Evolutionary conservation across 768 basidiomycete species (phyloP).

Genomic region (Suillus clintonianus): DNA sequence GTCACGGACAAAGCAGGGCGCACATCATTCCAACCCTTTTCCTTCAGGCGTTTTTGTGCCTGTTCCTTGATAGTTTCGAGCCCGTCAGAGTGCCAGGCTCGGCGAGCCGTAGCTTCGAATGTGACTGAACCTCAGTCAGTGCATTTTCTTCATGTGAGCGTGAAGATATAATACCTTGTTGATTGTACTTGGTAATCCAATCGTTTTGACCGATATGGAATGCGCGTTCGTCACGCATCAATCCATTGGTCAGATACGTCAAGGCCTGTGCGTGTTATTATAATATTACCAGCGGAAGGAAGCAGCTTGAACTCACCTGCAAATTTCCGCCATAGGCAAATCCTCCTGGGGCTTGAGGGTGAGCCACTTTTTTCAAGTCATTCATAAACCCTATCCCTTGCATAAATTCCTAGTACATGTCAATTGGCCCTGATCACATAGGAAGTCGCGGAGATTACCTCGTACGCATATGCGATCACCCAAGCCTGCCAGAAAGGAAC

Average conservation of each 20-base stretch:
- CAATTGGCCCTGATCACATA: neutral
- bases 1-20: conserved; percentile 39
- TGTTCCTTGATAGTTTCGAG: conserved; percentile 20
- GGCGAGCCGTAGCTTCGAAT: conserved; percentile 8
- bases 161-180: conserved; percentile 17
- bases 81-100: conserved; percentile 19
- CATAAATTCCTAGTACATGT: conserved; percentile 5
- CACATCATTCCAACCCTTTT: conserved; percentile 27
- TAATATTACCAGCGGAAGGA: neutral
- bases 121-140: conserved; percentile 9
- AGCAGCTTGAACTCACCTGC: neutral
- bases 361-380: neutral
- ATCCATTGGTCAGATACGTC: conserved; percentile 21
- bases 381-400: conserved; percentile 8
- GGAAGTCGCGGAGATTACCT: conserved; percentile 6
- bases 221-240: conserved; percentile 26
- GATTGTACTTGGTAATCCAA: conserved; percentile 22
- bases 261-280: conserved; percentile 16
- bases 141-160: neutral
- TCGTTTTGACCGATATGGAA: conserved; percentile 19
- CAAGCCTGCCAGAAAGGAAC: conserved; percentile 15
- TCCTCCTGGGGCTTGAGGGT: neutral
- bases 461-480: conserved; percentile 16
- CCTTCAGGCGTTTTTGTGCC: conserved; percentile 18
- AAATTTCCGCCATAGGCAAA: neutral